Percentiles rank a stretch among this genome's conserved stretches.
These are phyloP conservation scores for Trypethelium eluteriae DNA, from an alignment of 495 filamentous ascomycete species.

Conservation along the genomic window DNA sequence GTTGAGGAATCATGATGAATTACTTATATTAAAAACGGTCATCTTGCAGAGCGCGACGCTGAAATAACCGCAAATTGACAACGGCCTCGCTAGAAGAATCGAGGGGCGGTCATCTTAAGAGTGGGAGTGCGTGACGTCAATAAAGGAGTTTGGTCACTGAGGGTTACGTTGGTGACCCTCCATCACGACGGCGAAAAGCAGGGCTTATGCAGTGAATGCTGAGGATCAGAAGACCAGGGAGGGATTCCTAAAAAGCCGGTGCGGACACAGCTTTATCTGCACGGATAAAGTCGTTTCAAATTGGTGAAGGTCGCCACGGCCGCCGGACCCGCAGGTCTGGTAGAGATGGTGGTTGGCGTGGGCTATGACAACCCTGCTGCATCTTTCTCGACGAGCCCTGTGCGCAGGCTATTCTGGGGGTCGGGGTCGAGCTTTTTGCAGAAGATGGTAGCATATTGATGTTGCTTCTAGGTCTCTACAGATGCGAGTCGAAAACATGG, in stretches of 20 bases:
- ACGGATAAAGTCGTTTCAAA: not conserved
- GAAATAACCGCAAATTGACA: not conserved
- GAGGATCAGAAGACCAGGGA: not conserved
- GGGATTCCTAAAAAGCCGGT: not conserved
- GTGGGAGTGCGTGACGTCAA: not conserved
- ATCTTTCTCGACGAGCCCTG: not conserved
- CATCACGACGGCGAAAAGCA: not conserved
- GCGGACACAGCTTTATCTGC: not conserved
- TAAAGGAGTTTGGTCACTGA: not conserved
- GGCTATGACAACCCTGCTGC: not conserved
- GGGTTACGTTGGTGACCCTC: not conserved
- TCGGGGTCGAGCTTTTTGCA: not conserved
- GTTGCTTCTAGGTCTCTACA: constrained; percentile 1
- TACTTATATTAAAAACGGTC: not conserved
- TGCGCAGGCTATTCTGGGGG: not conserved
- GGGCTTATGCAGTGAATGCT: not conserved
- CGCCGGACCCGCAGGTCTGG: not conserved
- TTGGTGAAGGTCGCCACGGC: not conserved
- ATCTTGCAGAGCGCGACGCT: not conserved
- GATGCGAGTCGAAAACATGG: constrained; percentile 1
- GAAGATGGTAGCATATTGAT: not conserved
- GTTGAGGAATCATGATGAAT: constrained; percentile 1
- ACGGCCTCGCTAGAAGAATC: not conserved
- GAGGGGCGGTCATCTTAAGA: not conserved
- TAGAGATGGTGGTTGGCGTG: not conserved